Conservation (phyloP, 2,329 filamentous ascomycete species). For the Colletotrichum paranaense region DNA sequence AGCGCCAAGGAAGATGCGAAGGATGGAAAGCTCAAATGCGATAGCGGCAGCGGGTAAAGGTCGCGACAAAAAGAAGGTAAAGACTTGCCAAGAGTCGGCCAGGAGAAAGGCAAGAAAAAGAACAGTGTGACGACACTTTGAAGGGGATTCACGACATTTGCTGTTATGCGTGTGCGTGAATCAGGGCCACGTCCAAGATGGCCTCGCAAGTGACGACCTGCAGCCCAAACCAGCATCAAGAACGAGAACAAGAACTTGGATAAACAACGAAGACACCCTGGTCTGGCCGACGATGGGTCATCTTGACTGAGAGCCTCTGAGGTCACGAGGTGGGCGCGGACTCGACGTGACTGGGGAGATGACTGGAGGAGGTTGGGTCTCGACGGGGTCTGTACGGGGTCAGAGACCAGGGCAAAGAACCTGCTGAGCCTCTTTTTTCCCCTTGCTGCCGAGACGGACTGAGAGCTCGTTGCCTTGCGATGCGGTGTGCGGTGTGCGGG, state of each 20-base stretch:
- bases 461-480: not conserved
- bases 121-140: not conserved
- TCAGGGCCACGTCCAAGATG: not conserved
- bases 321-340: conserved; percentile 8
- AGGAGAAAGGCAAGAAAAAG: not conserved
- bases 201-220: not conserved
- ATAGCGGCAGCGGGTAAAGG: not conserved
- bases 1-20: not conserved
- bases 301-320: not conserved
- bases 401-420: conserved; percentile 9
- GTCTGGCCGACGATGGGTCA: not conserved
- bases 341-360: not conserved
- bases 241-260: not conserved
- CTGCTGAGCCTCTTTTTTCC: not conserved
- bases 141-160: not conserved
- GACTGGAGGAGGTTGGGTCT: conserved; percentile 14
- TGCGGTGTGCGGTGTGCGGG: not conserved
- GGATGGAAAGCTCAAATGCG: not conserved
- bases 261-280: not conserved
- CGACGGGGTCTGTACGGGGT: conserved; percentile 8
- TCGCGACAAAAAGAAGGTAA: not conserved
- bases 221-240: not conserved
- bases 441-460: not conserved
- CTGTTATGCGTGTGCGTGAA: not conserved
- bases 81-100: too few species aligned